Evolutionary conservation across 1,139 yeast genomes (phyloP), one percentile per base, ranked within the genome.

Genomic region (Kluyveromyces sp.): DNA sequence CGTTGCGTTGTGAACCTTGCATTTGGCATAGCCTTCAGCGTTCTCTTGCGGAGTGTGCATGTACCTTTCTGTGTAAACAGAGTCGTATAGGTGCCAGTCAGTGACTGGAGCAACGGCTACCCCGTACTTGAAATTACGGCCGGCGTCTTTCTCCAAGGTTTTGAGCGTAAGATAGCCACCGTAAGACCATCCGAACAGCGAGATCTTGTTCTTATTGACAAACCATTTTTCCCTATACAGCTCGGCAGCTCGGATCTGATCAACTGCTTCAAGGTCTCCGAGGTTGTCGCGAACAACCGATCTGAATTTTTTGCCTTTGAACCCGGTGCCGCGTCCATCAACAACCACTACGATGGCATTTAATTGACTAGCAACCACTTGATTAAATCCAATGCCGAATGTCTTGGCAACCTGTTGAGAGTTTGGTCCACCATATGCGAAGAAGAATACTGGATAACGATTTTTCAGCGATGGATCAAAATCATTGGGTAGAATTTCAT

Each of bases 131-230:
- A 83, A 83, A 39, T 73, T 70, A 30, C 74, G 70, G 13, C 79
- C 75, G 8, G 65, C 65, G 60, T 83, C 92, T 19, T 74, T 70
- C 62, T 83, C 92, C 42, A 83, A 62, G 0, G 89, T 81, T 57
- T 83, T 83, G 52, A 83, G 69, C 0, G 94, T 81, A 68, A 82
- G 71, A 57, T 75, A 83, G 0, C 92, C 94, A 46, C 94, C 94
- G 57, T 83, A 83, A 2, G 88, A 81, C 89, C 92, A 83, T 4
- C 94, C 94, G 80, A 87, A 83, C 43, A 83, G 75, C 1, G 86
- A 85, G 11, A 83, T 76, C 49, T 77, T 70, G 3, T 68, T 66
- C 6, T 65, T 56, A 58, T 83, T 85, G 35, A 83, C 81, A 54
- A 75, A 83, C 2, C 71, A 52, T 48, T 73, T 73, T 6, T 64